Percentiles rank a stretch among this genome's conserved stretches.
These are phyloP conservation scores for Mortierella sp. DNA, from an alignment of 371 early-diverging fungal species.

Conservation along the genomic window DNA sequence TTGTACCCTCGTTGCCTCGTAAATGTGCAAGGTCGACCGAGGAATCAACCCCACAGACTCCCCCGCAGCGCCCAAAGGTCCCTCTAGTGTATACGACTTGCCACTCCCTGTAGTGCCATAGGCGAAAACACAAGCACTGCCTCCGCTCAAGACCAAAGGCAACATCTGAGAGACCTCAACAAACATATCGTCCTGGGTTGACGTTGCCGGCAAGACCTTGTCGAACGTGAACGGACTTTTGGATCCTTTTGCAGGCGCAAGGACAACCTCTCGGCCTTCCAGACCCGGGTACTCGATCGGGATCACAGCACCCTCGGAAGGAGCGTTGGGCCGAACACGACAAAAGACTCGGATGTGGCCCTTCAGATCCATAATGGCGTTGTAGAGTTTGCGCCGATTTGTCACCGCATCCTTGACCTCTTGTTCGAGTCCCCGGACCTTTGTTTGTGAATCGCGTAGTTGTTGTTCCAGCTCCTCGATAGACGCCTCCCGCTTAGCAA, in stretches of 20 bases:
- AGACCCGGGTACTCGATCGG: slow-evolving; percentile 60
- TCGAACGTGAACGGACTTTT: slow-evolving; percentile 82
- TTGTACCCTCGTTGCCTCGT: slow-evolving; percentile 73
- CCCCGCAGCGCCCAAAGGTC: slow-evolving; percentile 47
- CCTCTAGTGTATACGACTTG: slow-evolving; percentile 90
- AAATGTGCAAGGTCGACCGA: slow-evolving; percentile 87
- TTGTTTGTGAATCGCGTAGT: slow-evolving; percentile 47
- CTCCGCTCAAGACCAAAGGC: slow-evolving; percentile 95
- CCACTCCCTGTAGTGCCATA: slow-evolving; percentile 99
- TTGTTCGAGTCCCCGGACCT: slow-evolving; percentile 64
- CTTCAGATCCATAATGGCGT: slow-evolving; percentile 94
- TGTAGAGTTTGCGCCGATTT: slow-evolving; percentile 82
- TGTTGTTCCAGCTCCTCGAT: slow-evolving; percentile 61
- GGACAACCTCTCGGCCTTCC: slow-evolving; percentile 62
- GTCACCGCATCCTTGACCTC: slow-evolving; percentile 81
- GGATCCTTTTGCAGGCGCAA: slow-evolving; percentile 56
- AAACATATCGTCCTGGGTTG: slow-evolving; percentile 87
- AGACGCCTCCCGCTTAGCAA: slow-evolving; percentile 57
- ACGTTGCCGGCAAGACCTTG: slow-evolving; percentile 77
- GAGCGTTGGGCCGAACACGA: slow-evolving; percentile 85
- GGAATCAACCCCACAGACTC: slow-evolving; percentile 80
- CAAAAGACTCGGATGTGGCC: slow-evolving; percentile 98
- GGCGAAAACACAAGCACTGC: slow-evolving; percentile 97
- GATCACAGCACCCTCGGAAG: slow-evolving; percentile 23
- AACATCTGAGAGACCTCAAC: slow-evolving; percentile 93